These are phyloP conservation scores for Schizothecium vesticola DNA, from an alignment of 495 filamentous ascomycete species.

Conservation along the genomic window DNA sequence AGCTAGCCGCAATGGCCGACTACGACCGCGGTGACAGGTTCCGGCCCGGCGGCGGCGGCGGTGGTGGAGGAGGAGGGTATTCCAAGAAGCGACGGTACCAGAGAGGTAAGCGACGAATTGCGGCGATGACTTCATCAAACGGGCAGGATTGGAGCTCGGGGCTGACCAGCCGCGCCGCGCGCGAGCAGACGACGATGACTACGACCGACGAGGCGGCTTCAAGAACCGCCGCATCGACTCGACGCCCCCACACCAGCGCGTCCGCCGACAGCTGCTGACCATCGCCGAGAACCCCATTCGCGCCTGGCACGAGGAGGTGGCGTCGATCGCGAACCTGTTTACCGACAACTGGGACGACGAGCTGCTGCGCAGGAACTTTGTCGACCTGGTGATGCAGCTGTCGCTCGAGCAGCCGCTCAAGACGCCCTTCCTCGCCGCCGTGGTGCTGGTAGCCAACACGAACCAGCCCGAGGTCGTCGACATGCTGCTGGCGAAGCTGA, in stretches of 20 bases:
- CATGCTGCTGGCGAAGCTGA: conserved; percentile 60
- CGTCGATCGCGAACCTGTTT: conserved; percentile 67
- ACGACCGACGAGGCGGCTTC: conserved; percentile 62
- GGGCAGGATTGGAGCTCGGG: not conserved
- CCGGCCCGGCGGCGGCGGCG: conserved; percentile 32
- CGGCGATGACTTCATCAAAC: not conserved
- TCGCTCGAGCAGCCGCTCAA: conserved; percentile 91
- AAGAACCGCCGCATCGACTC: conserved; percentile 61
- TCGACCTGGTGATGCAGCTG: conserved; percentile 67
- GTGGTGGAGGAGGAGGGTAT: conserved; percentile 45
- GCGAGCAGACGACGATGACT: conserved; percentile 50
- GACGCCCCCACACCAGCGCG: conserved; percentile 65
- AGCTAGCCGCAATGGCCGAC: conserved; percentile 57
- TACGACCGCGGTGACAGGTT: conserved; percentile 54
- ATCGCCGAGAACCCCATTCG: conserved; percentile 84
- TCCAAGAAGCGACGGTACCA: conserved; percentile 55
- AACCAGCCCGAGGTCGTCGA: conserved; percentile 65
- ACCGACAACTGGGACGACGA: conserved; percentile 75
- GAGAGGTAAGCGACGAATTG: conserved; percentile 39
- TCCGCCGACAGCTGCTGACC: conserved; percentile 73
- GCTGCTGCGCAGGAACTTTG: conserved; percentile 59
- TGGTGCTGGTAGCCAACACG: conserved; percentile 69
- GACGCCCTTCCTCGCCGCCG: conserved; percentile 83
- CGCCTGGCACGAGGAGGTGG: conserved; percentile 74
- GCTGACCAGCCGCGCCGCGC: not conserved